A percentile compares a stretch with the other conserved stretches of the same genome.
Conservation (phyloP, 2,329 filamentous ascomycete species). For the Calcarisporium arbuscula region DNA sequence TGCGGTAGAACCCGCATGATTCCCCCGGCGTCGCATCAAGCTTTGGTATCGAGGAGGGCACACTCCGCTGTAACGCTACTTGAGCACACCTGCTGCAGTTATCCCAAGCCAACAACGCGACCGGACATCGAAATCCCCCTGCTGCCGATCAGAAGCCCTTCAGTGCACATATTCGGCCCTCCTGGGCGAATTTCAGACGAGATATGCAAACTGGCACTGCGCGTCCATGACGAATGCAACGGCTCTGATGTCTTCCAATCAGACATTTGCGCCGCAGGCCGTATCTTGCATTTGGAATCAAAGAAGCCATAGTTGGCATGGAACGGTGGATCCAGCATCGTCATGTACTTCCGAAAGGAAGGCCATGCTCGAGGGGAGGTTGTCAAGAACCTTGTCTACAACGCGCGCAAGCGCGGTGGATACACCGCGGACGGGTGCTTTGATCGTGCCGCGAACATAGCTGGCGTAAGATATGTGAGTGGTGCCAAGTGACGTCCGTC, state of each 20-base stretch:
- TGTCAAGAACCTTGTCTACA: constrained; percentile 81
- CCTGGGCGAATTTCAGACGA: constrained; percentile 90
- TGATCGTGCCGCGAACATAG: constrained; percentile 95
- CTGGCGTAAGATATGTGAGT: constrained; percentile 87
- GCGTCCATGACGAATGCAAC: constrained; percentile 82
- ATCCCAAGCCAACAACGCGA: too few relatives aligned
- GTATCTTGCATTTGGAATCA: constrained; percentile 93
- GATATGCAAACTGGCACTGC: constrained; percentile 70
- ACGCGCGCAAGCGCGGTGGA: constrained; percentile 71
- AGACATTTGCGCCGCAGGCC: constrained; percentile 93
- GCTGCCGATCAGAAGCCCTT: too few relatives aligned
- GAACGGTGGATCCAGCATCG: constrained; percentile 85
- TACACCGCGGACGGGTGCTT: constrained; percentile 90
- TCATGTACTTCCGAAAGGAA: constrained; percentile 98
- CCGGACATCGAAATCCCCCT: too few relatives aligned
- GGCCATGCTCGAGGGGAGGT: constrained; percentile 92
- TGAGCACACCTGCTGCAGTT: too few relatives aligned
- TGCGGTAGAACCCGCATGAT: too few relatives aligned
- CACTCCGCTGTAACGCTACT: too few relatives aligned
- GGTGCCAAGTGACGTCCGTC: too few relatives aligned
- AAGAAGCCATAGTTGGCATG: constrained; percentile 97
- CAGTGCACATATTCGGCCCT: too few relatives aligned
- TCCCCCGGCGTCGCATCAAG: too few relatives aligned
- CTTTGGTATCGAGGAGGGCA: too few relatives aligned
- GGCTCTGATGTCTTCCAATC: constrained; percentile 96